These are phyloP conservation scores for Aspergillus sp. DNA, from an alignment of 2,329 filamentous ascomycete genomes.

Conservation along the genomic window DNA sequence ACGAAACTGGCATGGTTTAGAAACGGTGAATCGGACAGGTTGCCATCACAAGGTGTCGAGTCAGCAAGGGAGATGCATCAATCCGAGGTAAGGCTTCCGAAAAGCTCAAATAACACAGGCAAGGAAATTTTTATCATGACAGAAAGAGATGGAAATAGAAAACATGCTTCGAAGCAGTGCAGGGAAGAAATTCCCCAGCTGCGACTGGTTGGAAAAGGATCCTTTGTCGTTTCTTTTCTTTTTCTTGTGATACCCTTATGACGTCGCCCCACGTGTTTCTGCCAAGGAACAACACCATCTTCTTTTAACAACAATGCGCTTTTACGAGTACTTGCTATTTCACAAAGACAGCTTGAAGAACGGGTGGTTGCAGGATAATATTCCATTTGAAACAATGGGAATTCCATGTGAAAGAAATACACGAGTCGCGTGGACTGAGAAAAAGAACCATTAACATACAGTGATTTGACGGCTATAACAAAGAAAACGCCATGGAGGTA, in stretches of 20 bases:
- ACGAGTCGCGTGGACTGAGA: too few relatives aligned
- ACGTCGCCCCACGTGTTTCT: conserved; percentile 31
- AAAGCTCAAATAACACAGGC: neutral
- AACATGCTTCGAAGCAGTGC: neutral
- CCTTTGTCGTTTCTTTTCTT: too few relatives aligned
- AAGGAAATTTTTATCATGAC: neutral
- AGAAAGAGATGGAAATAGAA: neutral
- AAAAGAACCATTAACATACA: too few relatives aligned
- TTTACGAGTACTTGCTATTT: neutral
- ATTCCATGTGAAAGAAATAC: too few relatives aligned
- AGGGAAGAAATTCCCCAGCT: neutral
- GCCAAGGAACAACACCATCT: neutral
- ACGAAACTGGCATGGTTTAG: too few relatives aligned
- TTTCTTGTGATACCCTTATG: conserved; percentile 20
- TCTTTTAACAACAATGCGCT: neutral
- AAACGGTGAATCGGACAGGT: too few relatives aligned
- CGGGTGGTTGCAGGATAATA: neutral
- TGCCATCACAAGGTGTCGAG: neutral
- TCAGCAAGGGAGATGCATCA: neutral
- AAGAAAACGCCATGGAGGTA: too few relatives aligned
- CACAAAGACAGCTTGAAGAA: neutral
- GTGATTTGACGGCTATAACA: too few relatives aligned
- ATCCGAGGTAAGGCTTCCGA: neutral
- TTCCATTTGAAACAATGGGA: too few relatives aligned
- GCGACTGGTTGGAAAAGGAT: too few relatives aligned